These are phyloP conservation scores for Hemileccinum impolitum DNA, from an alignment of 768 basidiomycete species.

Conservation along the genomic window DNA sequence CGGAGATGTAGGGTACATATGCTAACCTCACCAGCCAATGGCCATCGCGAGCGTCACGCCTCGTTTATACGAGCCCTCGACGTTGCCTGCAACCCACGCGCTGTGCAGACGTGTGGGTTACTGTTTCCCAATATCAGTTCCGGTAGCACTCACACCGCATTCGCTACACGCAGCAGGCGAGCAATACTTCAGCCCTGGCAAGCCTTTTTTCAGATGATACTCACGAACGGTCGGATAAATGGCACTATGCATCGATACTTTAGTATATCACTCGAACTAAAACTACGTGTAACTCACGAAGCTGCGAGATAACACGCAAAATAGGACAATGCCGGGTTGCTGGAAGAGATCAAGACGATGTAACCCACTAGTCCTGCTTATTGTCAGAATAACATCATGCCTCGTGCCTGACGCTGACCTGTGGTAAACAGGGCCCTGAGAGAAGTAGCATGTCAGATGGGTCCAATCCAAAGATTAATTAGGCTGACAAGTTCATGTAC, in stretches of 20 bases:
- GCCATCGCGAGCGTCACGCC: conserved; percentile 67
- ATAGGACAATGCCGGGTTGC: conserved; percentile 61
- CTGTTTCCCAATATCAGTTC: conserved; percentile 1
- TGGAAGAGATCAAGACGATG: conserved; percentile 61
- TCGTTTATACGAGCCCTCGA: conserved; percentile 74
- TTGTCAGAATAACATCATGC: conserved; percentile 1
- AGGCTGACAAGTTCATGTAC: conserved; percentile 56
- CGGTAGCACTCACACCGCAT: conserved; percentile 44
- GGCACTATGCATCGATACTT: conserved; percentile 23
- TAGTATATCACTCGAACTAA: background rate
- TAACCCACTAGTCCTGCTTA: conserved; percentile 51
- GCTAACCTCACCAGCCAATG: conserved; percentile 46
- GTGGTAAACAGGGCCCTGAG: conserved; percentile 29
- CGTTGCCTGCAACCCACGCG: conserved; percentile 70
- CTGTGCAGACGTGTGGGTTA: conserved; percentile 28
- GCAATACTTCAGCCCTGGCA: background rate
- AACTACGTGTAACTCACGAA: conserved; percentile 44
- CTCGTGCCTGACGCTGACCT: conserved; percentile 19
- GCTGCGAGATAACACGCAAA: conserved; percentile 71
- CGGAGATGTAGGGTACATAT: conserved; percentile 12
- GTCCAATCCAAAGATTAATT: background rate
- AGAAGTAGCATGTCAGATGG: conserved; percentile 6
- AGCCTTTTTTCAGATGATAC: conserved; percentile 13
- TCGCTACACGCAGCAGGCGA: conserved; percentile 30
- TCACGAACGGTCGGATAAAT: conserved; percentile 48